Base-by-base conservation (phyloP, 2,329 filamentous ascomycete genomes). In the Colletotrichum sp. region DNA sequence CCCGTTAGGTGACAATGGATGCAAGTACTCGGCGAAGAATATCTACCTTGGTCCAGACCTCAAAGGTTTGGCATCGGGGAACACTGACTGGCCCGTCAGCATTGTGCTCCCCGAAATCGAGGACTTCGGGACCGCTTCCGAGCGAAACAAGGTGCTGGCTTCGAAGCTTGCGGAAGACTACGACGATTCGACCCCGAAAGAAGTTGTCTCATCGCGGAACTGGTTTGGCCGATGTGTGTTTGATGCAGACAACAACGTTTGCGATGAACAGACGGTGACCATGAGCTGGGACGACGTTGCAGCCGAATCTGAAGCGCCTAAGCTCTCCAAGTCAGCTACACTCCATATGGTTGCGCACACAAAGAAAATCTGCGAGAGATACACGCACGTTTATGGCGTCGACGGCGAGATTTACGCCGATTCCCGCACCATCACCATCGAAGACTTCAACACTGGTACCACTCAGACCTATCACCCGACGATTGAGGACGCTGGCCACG, bases 161-260 rank as follows among this genome's bases (percentile, higher is more conserved):
- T 80, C 81, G 68, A 83, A 86, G 63, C 84, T 91, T 15, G 84
- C 85, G 24, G 88, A 91, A 68, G 90, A 92, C 81, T 92, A 93
- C 75, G 86, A 89, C 16, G 81, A 85, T 2, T 82, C 84, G 8
- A 91, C 88, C 1, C 87, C 89, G 6, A 83, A 86, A 69, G 81
- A 85, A 2, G 85, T 88, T n/a, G 82, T 90, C 2, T 87, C 88
- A 5, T 85, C 86, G 7, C 86, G 89, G 12, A 93, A 93, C 78
- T 94, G 96, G 95, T 99, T 96, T 81, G 97, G 97, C 0, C 92
- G 96, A n/a, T 99, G 97, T 82, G 97, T 99, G 2, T 99, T 93
- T 86, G 97, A 98, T 83, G 89, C 93, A 6, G 96, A 98, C 85
- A 99, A 99, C 85, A 93, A 98, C 81, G 97, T 99, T 57, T 95